Conservation (phyloP, 441 rosid genomes). For the Kokia cookei region DNA sequence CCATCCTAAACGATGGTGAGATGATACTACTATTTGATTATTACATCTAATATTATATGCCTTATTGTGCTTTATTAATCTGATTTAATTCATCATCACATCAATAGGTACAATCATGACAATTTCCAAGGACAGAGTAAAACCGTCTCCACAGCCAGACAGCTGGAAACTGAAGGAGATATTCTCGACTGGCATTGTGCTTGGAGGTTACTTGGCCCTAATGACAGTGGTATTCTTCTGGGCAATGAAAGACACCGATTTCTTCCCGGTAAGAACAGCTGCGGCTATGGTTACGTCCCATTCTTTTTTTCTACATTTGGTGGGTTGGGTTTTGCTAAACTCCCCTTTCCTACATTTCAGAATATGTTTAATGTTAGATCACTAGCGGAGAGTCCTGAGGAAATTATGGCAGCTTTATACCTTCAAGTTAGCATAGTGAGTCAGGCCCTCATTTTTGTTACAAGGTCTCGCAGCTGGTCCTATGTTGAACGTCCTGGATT, state of each 20-base stretch:
- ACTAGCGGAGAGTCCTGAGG: conserved; percentile 18
- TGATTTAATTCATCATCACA: neutral
- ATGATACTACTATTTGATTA: neutral
- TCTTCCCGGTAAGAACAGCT: conserved; percentile 55
- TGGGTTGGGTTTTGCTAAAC: conserved; percentile 4
- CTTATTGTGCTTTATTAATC: neutral
- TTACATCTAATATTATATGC: neutral
- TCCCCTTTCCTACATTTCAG: conserved; percentile 24
- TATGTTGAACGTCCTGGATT: conserved; percentile 70
- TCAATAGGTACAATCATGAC: conserved; percentile 83
- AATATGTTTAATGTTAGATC: conserved; percentile 56
- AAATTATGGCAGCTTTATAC: conserved; percentile 81
- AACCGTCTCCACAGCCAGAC: conserved; percentile 89
- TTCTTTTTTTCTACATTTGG: neutral
- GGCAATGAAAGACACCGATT: conserved; percentile 57
- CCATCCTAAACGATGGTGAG: conserved; percentile 85
- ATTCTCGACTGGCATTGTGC: conserved; percentile 70
- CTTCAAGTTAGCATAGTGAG: conserved; percentile 87
- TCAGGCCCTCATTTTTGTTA: conserved; percentile 86
- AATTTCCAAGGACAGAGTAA: conserved; percentile 76
- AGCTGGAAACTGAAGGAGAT: conserved; percentile 89
- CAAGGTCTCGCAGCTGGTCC: conserved; percentile 93
- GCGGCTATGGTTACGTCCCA: neutral
- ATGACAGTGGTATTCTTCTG: conserved; percentile 84
- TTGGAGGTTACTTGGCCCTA: conserved; percentile 76